A percentile compares a stretch with the other conserved stretches of the same genome.
Evolutionary conservation across 768 basidiomycete species (phyloP).

Genomic region (Russula sp.): DNA sequence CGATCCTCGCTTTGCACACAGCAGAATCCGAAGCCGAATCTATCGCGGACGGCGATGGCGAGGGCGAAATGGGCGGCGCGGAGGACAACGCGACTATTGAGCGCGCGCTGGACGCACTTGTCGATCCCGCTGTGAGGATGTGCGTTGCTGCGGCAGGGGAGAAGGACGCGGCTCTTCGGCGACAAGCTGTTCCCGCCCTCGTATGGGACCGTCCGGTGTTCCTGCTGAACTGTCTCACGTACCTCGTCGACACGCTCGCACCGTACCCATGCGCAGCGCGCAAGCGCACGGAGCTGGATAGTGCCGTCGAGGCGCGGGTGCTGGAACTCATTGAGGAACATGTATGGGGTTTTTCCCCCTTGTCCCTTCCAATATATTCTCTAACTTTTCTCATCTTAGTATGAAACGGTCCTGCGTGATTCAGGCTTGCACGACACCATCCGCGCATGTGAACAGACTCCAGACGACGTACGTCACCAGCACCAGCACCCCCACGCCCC

Average conservation of each 20-base stretch:
- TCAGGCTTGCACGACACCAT: conserved; percentile 52
- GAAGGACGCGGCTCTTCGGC: conserved; percentile 63
- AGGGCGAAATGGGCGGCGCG: neutral
- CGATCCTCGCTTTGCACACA: conserved; percentile 67
- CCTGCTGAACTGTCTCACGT: conserved; percentile 80
- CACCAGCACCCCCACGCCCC: neutral
- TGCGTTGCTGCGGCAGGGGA: conserved; percentile 65
- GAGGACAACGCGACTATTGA: conserved; percentile 47
- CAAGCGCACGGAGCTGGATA: conserved; percentile 58
- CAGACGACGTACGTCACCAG: conserved; percentile 39
- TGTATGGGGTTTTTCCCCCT: conserved; percentile 46
- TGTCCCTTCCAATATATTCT: neutral
- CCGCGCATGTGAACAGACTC: conserved; percentile 43
- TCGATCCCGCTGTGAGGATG: conserved; percentile 81
- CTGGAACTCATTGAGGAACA: conserved; percentile 74
- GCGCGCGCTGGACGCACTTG: conserved; percentile 76
- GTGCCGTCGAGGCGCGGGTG: conserved; percentile 59
- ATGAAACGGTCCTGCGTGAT: conserved; percentile 50
- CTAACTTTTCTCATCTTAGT: no score
- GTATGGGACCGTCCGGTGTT: conserved; percentile 84
- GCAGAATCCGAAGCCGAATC: conserved; percentile 33
- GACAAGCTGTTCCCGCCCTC: conserved; percentile 24
- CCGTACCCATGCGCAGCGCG: conserved; percentile 63
- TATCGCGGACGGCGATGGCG: conserved; percentile 25
- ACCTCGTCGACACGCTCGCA: conserved; percentile 71